These are phyloP conservation scores for Rubia peregrina DNA, from an alignment of 305 asterid genomes.

Conservation along the genomic window DNA sequence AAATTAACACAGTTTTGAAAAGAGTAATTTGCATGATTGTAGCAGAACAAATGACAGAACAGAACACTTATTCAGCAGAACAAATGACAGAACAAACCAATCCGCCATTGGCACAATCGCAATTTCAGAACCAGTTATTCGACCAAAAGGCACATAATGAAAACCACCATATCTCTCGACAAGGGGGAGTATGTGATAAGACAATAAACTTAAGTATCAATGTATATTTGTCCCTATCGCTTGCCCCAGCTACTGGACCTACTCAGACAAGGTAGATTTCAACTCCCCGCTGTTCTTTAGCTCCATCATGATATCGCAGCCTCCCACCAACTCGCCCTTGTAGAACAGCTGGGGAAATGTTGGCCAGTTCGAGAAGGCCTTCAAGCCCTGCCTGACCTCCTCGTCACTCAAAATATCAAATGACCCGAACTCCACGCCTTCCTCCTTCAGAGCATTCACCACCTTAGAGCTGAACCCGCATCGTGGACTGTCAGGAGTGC, in stretches of 20 bases:
- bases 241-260: slow-evolving; percentile 6
- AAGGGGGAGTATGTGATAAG: neutral
- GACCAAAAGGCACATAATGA: neutral
- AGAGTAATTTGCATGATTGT: neutral
- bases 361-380: slow-evolving; percentile 90
- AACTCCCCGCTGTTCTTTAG: slow-evolving; percentile 58
- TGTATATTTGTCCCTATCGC: neutral
- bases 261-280: slow-evolving; percentile 59
- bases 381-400: slow-evolving; percentile 89
- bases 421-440: slow-evolving; percentile 65
- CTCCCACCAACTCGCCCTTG: slow-evolving; percentile 92
- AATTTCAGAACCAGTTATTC: neutral
- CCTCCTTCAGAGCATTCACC: slow-evolving; percentile 67
- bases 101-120: neutral
- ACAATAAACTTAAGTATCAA: neutral
- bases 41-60: neutral
- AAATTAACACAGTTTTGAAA: too few relatives aligned
- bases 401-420: slow-evolving; percentile 81
- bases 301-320: slow-evolving; percentile 93
- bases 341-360: slow-evolving; percentile 92
- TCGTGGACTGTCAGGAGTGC: slow-evolving; percentile 69
- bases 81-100: too few relatives aligned
- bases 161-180: neutral
- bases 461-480: slow-evolving; percentile 98
- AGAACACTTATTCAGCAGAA: too few relatives aligned